Conservation (phyloP, 805 yeast genomes). For the Kluyveromyces siamensis region DNA sequence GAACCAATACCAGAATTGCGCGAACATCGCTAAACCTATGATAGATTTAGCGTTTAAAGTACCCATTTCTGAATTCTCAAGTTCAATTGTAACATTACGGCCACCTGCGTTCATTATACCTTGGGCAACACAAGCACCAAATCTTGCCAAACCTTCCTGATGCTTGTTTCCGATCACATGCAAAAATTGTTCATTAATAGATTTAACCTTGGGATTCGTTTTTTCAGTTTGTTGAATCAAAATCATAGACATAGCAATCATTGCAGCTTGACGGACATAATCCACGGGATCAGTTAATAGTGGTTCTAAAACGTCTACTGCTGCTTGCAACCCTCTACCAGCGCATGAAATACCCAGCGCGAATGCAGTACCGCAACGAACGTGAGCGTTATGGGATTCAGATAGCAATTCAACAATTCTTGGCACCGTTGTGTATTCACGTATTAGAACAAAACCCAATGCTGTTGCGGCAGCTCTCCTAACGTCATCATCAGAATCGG, state of each 20-base stretch:
- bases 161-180: conserved; percentile 77
- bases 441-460: conserved; percentile 81
- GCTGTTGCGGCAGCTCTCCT: conserved; percentile 93
- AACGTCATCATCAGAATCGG: conserved; percentile 93
- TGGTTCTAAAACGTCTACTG: conserved; percentile 87
- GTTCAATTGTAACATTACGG: conserved; percentile 86
- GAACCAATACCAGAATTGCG: conserved; percentile 98
- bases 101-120: conserved; percentile 99
- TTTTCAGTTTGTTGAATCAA: conserved; percentile 82
- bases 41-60: conserved; percentile 85
- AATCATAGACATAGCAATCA: conserved; percentile 86
- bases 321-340: conserved; percentile 81
- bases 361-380: conserved; percentile 95
- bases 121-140: conserved; percentile 94
- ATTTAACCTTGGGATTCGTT: conserved; percentile 68
- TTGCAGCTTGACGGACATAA: conserved; percentile 96
- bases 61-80: conserved; percentile 83
- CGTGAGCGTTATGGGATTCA: conserved; percentile 95
- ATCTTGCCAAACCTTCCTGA: conserved; percentile 94
- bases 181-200: conserved; percentile 64
- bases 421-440: conserved; percentile 90
- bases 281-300: conserved; percentile 90
- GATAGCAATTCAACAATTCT: conserved; percentile 87
- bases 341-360: conserved; percentile 97
- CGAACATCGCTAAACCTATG: conserved; percentile 82